These are phyloP conservation scores for Blastocystis sp. DNA, from an alignment of 352 stramenopile genomes.

Conservation along the genomic window DNA sequence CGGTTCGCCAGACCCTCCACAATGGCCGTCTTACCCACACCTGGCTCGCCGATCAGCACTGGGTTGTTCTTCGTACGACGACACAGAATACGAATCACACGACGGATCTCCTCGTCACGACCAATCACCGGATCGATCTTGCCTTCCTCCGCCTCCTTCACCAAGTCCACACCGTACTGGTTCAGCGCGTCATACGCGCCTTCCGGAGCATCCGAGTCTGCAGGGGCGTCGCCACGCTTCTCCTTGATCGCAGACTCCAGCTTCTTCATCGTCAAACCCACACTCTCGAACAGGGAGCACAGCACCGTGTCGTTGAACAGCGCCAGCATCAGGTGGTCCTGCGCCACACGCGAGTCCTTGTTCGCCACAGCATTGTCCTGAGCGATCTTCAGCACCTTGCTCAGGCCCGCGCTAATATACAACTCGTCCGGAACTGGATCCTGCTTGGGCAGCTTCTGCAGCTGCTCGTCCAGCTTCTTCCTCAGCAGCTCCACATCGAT, in stretches of 20 bases:
- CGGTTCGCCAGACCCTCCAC: constrained; percentile 89
- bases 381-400: constrained; percentile 80
- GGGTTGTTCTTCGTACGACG: constrained; percentile 96
- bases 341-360: constrained; percentile 79
- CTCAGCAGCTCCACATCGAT: constrained; percentile 75
- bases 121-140: constrained; percentile 97
- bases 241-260: constrained; percentile 77
- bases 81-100: constrained; percentile 89
- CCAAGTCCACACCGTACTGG: constrained; percentile 90
- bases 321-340: constrained; percentile 78
- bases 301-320: constrained; percentile 77
- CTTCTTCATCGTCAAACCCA: constrained; percentile 76
- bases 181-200: constrained; percentile 85
- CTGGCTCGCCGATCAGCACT: constrained; percentile 88
- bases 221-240: constrained; percentile 75
- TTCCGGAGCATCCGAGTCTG: constrained; percentile 81
- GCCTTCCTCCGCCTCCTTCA: constrained; percentile 82
- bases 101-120: constrained; percentile 90
- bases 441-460: constrained; percentile 79
- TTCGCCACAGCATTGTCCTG: constrained; percentile 79
- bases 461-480: constrained; percentile 73
- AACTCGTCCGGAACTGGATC: constrained; percentile 77
- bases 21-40: constrained; percentile 91
- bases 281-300: constrained; percentile 76
- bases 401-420: constrained; percentile 76